Percentiles rank a stretch among this genome's conserved stretches.
phyloP scores from a whole-genome alignment of 1,284 basidiomycete genomes.

The Ceratobasidium sp. region DNA sequence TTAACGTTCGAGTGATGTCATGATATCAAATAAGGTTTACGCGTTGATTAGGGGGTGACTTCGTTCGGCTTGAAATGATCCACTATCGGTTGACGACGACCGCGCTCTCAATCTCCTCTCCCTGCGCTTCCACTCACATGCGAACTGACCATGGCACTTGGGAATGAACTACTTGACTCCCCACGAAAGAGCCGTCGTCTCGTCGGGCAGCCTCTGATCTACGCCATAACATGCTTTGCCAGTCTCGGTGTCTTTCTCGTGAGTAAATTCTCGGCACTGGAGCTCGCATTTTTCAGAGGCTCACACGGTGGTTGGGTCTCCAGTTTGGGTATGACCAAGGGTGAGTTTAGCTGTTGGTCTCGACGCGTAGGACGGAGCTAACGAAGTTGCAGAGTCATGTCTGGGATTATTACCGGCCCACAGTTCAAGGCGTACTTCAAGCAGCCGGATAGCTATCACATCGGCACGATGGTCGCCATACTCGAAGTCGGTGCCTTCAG shows the following conservation, averaged over 20 bases:
- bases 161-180: slow-evolving; percentile 14
- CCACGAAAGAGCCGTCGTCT: slow-evolving; percentile 53
- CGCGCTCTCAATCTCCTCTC: too few relatives aligned
- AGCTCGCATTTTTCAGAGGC: too few relatives aligned
- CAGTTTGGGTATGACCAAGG: slow-evolving; percentile 95
- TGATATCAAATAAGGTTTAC: too few relatives aligned
- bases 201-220: slow-evolving; percentile 83
- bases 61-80: too few relatives aligned
- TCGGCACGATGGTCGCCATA: slow-evolving; percentile 91
- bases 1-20: too few relatives aligned
- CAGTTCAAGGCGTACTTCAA: slow-evolving; percentile 88
- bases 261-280: slow-evolving; percentile 54
- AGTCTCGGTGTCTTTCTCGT: slow-evolving; percentile 90
- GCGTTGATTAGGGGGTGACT: too few relatives aligned
- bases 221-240: slow-evolving; percentile 84
- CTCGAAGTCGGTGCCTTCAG: slow-evolving; percentile 93
- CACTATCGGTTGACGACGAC: too few relatives aligned
- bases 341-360: slow-evolving; percentile 61
- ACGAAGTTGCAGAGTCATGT: slow-evolving; percentile 75
- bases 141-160: slow-evolving; percentile 4
- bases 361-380: slow-evolving; percentile 35
- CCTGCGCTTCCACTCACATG: too few relatives aligned
- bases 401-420: slow-evolving; percentile 93
- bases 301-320: slow-evolving; percentile 42
- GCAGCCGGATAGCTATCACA: slow-evolving; percentile 72